phyloP scores from a whole-genome alignment of 306 rosid species.

The Citrullus amarus region DNA sequence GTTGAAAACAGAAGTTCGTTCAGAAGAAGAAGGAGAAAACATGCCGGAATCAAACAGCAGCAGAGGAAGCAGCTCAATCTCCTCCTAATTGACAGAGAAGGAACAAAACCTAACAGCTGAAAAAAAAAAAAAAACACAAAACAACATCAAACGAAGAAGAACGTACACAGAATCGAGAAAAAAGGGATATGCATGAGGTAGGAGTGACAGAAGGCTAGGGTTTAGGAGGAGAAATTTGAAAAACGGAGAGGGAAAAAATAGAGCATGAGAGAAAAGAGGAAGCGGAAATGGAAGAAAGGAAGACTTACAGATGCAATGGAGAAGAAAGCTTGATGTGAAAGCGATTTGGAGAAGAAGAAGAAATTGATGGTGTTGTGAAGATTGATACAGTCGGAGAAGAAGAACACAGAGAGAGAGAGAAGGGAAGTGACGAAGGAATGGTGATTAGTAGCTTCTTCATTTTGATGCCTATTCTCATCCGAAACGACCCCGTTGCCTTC shows the following conservation, averaged over 20 bases:
- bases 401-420: neutral
- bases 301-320: neutral
- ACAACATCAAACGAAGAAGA: neutral
- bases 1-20: neutral
- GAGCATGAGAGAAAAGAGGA: neutral
- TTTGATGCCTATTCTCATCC: neutral
- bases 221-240: neutral
- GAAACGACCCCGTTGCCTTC: neutral
- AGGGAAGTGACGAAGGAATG: neutral
- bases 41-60: neutral
- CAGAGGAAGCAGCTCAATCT: neutral
- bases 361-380: neutral
- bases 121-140: neutral
- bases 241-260: neutral
- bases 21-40: neutral
- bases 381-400: conserved; percentile 1
- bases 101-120: neutral
- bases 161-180: neutral
- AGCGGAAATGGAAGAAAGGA: neutral
- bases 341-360: neutral
- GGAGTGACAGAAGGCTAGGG: neutral
- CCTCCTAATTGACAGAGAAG: neutral
- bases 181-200: neutral
- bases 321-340: neutral
- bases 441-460: neutral